Evolutionary conservation across 805 yeast species (phyloP), one percentile per base, ranked within the genome.

Genomic region (Starmerella bombi): DNA sequence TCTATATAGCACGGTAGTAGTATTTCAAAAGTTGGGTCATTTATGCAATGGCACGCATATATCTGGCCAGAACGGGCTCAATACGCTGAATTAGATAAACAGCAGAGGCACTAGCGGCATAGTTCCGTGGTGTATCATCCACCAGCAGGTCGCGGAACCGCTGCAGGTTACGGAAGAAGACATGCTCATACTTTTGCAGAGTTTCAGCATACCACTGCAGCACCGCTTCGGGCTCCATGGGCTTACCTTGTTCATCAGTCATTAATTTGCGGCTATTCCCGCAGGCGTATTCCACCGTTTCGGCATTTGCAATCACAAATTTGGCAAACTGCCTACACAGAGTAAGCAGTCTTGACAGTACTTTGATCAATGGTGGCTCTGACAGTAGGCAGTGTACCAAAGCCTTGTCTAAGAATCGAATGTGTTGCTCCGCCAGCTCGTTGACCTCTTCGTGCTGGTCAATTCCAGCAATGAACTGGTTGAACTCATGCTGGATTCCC

Each of bases 301-400:
- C 38, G 19, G 44, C 47, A 16, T 50, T 50, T 5, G 49, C 43
- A 4, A 37, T 38, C 17, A 58, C 40, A 33, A 54, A 56, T 28
- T 41, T 41, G 5, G 50, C 56, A 39, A 49, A 60, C 44, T 52
- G 46, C 8, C 57, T 50, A 27, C 54, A 57, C 14, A 51, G 60
- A 4, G 56, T 56, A 41, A 67, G 69, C 15, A 79, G 60, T 25
- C 69, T 38, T n/a, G 53, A 40, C 22, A 46, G 56, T 14, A 67
- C 59, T 35, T 66, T 64, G 33, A 78, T 62, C 38, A 78, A 57
- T 35, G 64, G 66, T 16, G 71, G 66, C 41, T 74, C 72, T 2
- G 86, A 77, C 40, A 81, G 63, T 55, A 81, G 66, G 9, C 84
- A 73, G 48, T 77, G 80, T 46, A 74, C 69, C 48, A 83, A 57